A percentile compares a stretch with the other conserved stretches of the same genome.
Evolutionary conservation across 176 grass and related monocot species (phyloP).

Genomic region (Pontederia crassipes): DNA sequence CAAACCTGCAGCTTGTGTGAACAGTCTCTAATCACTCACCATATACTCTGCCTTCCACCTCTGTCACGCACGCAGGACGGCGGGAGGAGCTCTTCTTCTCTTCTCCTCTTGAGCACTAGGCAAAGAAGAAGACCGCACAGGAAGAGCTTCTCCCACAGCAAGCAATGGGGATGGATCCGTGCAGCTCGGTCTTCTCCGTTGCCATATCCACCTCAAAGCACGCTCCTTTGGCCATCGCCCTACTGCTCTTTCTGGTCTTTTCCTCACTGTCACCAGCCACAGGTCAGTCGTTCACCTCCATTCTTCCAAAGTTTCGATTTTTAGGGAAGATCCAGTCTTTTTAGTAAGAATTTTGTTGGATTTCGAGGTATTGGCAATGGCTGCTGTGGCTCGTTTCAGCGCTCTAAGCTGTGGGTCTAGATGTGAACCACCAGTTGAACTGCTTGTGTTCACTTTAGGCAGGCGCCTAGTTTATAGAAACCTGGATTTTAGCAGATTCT

Average conservation of each 20-base stretch:
- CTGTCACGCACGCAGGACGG: too few species aligned
- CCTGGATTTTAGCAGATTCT: too few species aligned
- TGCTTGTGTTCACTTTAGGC: too few species aligned
- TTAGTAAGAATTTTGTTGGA: neutral
- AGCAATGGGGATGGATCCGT: conserved; percentile 3
- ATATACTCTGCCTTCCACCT: too few species aligned
- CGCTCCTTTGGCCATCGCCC: conserved; percentile 1
- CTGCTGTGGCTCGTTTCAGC: neutral
- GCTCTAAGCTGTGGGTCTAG: neutral
- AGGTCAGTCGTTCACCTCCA: neutral
- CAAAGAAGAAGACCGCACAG: too few species aligned
- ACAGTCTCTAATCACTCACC: too few species aligned
- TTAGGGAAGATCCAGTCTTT: neutral
- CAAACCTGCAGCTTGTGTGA: too few species aligned
- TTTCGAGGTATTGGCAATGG: neutral
- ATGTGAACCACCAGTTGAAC: too few species aligned
- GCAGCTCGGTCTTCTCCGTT: neutral
- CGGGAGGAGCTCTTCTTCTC: too few species aligned
- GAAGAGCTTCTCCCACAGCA: neutral
- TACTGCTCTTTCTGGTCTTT: conserved; percentile 8
- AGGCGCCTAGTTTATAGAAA: too few species aligned
- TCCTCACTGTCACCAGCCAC: conserved; percentile 1
- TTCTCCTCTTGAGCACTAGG: too few species aligned
- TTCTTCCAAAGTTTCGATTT: neutral
- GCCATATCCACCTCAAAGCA: neutral